phyloP scores from a whole-genome alignment of 768 basidiomycete genomes.

The Termitomyces heimii region DNA sequence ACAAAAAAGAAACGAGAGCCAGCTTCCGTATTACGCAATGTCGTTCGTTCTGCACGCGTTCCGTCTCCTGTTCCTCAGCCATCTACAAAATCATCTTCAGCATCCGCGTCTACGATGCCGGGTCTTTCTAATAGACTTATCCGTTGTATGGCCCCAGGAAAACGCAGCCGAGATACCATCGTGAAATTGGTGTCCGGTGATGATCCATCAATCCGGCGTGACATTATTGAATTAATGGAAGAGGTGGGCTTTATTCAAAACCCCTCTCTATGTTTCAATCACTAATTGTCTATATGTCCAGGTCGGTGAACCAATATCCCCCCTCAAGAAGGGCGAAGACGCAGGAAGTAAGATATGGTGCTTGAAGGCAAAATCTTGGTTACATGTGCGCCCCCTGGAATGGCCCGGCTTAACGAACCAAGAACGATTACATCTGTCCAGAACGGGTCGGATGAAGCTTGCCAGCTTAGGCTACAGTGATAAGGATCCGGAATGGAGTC shows the following conservation, averaged over 20 bases:
- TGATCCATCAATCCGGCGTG: constrained; percentile 27
- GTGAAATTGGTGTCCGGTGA: constrained; percentile 41
- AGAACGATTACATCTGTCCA: constrained; percentile 44
- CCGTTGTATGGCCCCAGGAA: constrained; percentile 42
- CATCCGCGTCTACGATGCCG: constrained; percentile 2
- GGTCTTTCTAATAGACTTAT: constrained; percentile 40
- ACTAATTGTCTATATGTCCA: constrained; percentile 15
- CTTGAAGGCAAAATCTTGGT: constrained; percentile 55
- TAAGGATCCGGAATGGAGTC: constrained; percentile 57
- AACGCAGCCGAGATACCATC: constrained; percentile 45
- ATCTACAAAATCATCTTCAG: constrained; percentile 11
- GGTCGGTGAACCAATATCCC: constrained; percentile 43
- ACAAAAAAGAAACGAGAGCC: constrained; percentile 34
- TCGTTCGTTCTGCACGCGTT: constrained; percentile 19
- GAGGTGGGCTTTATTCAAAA: constrained; percentile 33
- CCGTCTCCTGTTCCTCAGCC: constrained; percentile 22
- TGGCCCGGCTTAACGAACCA: constrained; percentile 44
- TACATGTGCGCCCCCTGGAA: constrained; percentile 64
- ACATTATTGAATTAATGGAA: constrained; percentile 42
- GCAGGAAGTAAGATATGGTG: constrained; percentile 37
- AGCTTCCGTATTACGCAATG: constrained; percentile 34
- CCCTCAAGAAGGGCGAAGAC: constrained; percentile 28
- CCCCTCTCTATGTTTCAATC: background rate
- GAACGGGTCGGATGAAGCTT: constrained; percentile 45
- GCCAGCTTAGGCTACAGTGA: constrained; percentile 48